phyloP scores from a whole-genome alignment of 306 rosid genomes.

The Carpinus fangiana region DNA sequence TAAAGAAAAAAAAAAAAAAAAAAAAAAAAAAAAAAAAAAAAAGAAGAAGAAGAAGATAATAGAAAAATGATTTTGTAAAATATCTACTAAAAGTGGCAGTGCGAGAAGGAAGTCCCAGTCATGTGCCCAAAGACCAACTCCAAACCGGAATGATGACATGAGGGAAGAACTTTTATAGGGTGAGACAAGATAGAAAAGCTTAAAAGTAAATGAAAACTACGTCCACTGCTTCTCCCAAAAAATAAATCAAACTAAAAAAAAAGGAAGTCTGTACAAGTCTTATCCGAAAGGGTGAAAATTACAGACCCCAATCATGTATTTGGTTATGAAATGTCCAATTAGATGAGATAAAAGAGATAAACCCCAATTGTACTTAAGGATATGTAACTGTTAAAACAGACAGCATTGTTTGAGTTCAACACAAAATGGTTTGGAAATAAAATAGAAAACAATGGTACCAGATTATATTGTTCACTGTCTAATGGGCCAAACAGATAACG shows the following conservation, averaged over 20 bases:
- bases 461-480: conserved; percentile 35
- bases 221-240: neutral
- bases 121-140: neutral
- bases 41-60: too few relatives aligned
- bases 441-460: neutral
- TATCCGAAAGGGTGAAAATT: neutral
- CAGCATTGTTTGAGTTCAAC: conserved; percentile 1
- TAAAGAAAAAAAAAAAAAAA: too few relatives aligned
- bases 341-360: neutral
- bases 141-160: neutral
- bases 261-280: neutral
- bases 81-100: neutral
- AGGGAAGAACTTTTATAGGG: neutral
- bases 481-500: too few relatives aligned
- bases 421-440: neutral
- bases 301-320: neutral
- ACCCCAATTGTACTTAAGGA: neutral
- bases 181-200: neutral
- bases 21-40: too few relatives aligned
- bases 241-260: neutral
- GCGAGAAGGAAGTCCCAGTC: neutral
- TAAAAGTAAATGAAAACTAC: neutral
- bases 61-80: too few relatives aligned
- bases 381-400: neutral
- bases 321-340: neutral